A percentile compares a stretch with the other conserved stretches of the same genome.
phyloP scores from a whole-genome alignment of 163 green algal species.

The Volvox carteri region DNA sequence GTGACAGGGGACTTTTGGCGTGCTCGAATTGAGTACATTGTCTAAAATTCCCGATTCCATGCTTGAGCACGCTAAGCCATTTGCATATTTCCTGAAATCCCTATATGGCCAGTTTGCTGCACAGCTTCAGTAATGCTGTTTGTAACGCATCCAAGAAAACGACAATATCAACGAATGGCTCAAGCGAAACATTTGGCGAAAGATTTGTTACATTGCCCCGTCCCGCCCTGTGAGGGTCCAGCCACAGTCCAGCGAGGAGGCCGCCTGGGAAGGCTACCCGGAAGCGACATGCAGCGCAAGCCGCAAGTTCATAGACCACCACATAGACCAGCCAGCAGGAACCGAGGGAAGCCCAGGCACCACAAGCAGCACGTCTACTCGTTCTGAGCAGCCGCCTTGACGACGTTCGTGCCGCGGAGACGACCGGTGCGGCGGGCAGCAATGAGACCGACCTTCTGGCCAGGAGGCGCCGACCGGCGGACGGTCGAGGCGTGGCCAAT shows the following conservation, averaged over 20 bases:
- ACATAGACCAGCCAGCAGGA: not conserved
- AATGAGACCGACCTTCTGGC: conserved; percentile 98
- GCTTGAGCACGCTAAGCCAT: no score
- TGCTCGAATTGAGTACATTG: no score
- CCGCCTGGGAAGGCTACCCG: not conserved
- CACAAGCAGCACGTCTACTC: conserved; percentile 43
- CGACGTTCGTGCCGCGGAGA: conserved; percentile 82
- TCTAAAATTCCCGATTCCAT: no score
- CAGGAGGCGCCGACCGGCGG: conserved; percentile 90
- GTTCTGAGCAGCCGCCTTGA: conserved; percentile 66
- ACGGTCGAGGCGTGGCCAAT: conserved; percentile 99
- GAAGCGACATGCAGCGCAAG: not conserved
- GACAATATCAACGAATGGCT: no score
- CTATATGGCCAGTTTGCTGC: no score
- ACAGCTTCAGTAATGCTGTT: no score
- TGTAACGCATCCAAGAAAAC: no score
- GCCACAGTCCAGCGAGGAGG: not conserved
- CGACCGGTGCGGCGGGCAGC: conserved; percentile 96
- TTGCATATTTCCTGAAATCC: no score
- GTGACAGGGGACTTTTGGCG: no score
- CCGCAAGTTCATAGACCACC: not conserved
- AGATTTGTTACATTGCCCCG: conserved; percentile 8
- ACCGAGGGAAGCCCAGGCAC: not conserved
- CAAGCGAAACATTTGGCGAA: no score
- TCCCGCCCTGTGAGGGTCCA: not conserved